Evolutionary conservation across 176 grass and related monocot species (phyloP), one percentile per base, ranked within the genome.

Genomic region (Carex cristatella): DNA sequence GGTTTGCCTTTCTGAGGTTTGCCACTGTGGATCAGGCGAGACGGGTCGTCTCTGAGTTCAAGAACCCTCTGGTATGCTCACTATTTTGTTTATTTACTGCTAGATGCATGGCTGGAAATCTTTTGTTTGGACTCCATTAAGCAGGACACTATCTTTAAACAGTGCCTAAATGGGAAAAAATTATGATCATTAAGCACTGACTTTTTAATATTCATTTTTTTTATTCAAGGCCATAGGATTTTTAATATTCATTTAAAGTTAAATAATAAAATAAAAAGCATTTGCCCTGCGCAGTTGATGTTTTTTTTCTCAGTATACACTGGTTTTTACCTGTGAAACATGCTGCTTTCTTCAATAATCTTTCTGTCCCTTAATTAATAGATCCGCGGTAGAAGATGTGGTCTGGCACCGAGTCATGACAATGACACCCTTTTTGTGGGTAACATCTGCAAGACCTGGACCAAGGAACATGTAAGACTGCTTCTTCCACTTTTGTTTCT

Each of bases 401-500:
- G 87, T 1, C 55, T 89, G 28, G 85, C 89, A 57, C 85, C 87
- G 28, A 94, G 92, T 59, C 89, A 91, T 69, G 92, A 94, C 83
- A 94, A 91, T 49, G 92, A 94, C 68, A 94, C 92, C 80, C 80
- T 94, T 40, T 94, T 94, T 78, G 67, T 94, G 69, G 92, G 92
- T 10, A 94, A 94, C 53, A 94, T 94, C 59, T 94, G 92, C 87
- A 94, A 94, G 55, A 94, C 92, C 28, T 94, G 92, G 92, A 94
- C 92, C 75, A 94, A 94, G 60, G 92, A 94, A 87, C 89, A 89
- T 86, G 92, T 94, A 86, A 85, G 33, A 27, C 13, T 79, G 56
- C 42, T 38, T 84, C 7, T 44, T 83, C 61, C 2, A 79, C 56
- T 55, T 78, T 30, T 16, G 55, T 63, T 66, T 61, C 2, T 84